Evolutionary conservation across 352 stramenopile genomes (phyloP).

Genomic region (Globisporangium paddicum): DNA sequence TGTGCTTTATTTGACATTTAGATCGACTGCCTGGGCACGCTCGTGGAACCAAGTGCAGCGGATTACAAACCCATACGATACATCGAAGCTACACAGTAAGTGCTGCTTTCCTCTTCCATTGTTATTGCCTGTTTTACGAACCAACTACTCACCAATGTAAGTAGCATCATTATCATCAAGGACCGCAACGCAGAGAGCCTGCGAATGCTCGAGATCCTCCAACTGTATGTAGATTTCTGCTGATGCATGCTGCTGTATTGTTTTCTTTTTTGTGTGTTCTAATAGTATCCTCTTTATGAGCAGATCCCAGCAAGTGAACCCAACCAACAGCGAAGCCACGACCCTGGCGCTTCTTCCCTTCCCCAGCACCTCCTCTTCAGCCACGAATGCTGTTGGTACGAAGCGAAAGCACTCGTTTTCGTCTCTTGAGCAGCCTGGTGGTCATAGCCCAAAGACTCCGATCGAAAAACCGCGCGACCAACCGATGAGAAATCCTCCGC

Average conservation of each 20-base stretch:
- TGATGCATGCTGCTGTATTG: too few species aligned
- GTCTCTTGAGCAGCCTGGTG: not conserved
- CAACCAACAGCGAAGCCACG: not conserved
- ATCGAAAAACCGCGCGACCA: slow-evolving; percentile 12
- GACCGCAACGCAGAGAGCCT: slow-evolving; percentile 61
- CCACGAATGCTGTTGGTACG: not conserved
- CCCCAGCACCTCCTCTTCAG: not conserved
- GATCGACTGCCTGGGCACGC: slow-evolving; percentile 34
- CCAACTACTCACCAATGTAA: not conserved
- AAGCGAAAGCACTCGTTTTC: slow-evolving; percentile 10
- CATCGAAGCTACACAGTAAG: slow-evolving; percentile 31
- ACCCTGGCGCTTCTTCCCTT: slow-evolving; percentile 4
- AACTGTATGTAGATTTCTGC: slow-evolving; percentile 30
- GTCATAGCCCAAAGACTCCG: not conserved
- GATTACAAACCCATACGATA: slow-evolving; percentile 17
- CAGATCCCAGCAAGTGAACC: not conserved
- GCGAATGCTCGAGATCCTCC: slow-evolving; percentile 52
- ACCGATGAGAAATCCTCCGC: not conserved
- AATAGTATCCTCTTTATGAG: too few species aligned
- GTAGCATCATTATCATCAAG: slow-evolving; percentile 33
- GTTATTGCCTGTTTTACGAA: not conserved
- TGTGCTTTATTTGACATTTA: slow-evolving; percentile 7
- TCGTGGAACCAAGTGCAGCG: slow-evolving; percentile 21
- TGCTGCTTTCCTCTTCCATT: not conserved
- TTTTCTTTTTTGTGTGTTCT: too few species aligned